Conservation (phyloP, 1,284 basidiomycete genomes). For the Peniophora sp. region DNA sequence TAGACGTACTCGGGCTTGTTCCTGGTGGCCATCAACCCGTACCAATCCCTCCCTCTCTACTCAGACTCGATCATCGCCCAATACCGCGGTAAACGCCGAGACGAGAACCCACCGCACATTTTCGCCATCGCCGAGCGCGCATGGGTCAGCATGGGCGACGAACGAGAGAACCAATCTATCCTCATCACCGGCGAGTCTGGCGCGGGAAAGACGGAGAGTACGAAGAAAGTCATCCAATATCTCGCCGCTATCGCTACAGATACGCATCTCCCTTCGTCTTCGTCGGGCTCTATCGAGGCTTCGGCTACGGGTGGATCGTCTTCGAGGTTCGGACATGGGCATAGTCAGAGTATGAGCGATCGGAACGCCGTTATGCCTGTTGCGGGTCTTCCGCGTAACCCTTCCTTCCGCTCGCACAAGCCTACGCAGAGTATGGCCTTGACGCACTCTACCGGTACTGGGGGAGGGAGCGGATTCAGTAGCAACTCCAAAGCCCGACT, state of each 20-base stretch:
- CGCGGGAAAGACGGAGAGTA: conserved; percentile 99
- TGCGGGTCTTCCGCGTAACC: conserved; percentile 50
- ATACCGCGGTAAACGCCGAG: conserved; percentile 86
- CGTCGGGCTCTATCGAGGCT: conserved; percentile 21
- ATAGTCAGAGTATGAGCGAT: conserved; percentile 35
- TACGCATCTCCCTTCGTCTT: conserved; percentile 42
- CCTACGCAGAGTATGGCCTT: conserved; percentile 29
- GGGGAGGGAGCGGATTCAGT: conserved; percentile 35
- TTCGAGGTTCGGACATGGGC: conserved; percentile 16
- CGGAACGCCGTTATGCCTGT: conserved; percentile 41
- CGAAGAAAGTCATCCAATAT: conserved; percentile 99
- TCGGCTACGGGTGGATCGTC: not conserved
- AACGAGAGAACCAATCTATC: conserved; percentile 96
- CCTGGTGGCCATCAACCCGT: conserved; percentile 97
- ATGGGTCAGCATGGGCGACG: conserved; percentile 98
- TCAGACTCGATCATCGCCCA: conserved; percentile 88
- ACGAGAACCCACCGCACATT: conserved; percentile 96
- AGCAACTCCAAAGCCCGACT: conserved; percentile 64
- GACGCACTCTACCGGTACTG: conserved; percentile 31
- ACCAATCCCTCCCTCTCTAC: conserved; percentile 89
- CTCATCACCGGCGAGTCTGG: conserved; percentile 99
- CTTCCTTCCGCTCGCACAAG: conserved; percentile 37
- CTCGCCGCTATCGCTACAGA: conserved; percentile 95
- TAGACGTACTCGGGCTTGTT: conserved; percentile 96
- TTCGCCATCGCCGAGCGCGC: conserved; percentile 97